Evolutionary conservation across 2,329 filamentous ascomycete species (phyloP).

Genomic region (Raffaelea ambrosiae): DNA sequence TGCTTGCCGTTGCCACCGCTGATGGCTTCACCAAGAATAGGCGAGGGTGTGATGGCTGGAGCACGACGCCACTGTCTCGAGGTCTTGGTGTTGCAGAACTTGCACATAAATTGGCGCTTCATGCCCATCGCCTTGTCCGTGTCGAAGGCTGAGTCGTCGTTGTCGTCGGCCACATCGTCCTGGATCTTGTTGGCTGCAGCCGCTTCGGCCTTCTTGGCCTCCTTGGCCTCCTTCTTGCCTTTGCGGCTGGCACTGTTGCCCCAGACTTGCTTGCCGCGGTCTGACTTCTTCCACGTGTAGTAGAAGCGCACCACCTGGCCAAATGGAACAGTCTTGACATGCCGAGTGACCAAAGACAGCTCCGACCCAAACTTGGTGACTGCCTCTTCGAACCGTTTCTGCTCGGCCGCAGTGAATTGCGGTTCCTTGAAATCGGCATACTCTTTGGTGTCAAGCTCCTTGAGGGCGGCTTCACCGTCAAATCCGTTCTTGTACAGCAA

Average conservation of each 20-base stretch:
- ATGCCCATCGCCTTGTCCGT: conserved; percentile 70
- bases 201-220: conserved; percentile 65
- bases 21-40: conserved; percentile 44
- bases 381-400: conserved; percentile 86
- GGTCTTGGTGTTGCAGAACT: conserved; percentile 74
- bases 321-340: conserved; percentile 75
- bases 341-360: conserved; percentile 69
- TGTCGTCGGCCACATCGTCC: conserved; percentile 85
- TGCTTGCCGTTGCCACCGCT: conserved; percentile 53
- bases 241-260: conserved; percentile 80
- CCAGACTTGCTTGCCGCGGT: conserved; percentile 80
- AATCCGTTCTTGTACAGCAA: conserved; percentile 66
- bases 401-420: conserved; percentile 64
- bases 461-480: conserved; percentile 61
- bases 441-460: conserved; percentile 59
- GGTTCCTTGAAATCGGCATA: conserved; percentile 76
- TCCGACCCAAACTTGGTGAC: conserved; percentile 89
- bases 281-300: conserved; percentile 96
- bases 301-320: conserved; percentile 85
- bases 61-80: conserved; percentile 90
- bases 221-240: conserved; percentile 79
- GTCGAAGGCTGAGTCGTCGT: conserved; percentile 95
- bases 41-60: conserved; percentile 52
- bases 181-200: conserved; percentile 62
- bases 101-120: conserved; percentile 84